phyloP scores from a whole-genome alignment of 352 stramenopile species.

The Phytophthora fragariaefolia region DNA sequence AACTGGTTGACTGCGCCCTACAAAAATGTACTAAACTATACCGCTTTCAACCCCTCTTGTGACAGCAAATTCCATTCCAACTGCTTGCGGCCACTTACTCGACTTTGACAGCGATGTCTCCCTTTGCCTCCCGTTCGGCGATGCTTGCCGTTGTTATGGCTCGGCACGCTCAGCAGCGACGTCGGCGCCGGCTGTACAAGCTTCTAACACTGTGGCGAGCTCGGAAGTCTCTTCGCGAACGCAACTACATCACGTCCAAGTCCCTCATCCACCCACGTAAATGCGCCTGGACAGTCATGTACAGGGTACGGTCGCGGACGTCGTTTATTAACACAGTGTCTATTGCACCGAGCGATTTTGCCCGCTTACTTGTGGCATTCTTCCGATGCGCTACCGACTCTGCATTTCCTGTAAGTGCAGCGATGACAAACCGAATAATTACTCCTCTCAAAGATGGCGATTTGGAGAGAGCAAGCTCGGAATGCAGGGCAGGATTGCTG shows the following conservation, averaged over 20 bases:
- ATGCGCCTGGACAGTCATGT: background rate
- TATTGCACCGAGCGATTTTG: background rate
- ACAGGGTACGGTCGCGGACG: background rate
- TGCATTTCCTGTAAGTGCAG: background rate
- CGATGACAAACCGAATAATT: background rate
- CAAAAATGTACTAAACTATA: no score
- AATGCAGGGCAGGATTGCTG: slow-evolving; percentile 1
- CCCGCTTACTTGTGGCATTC: background rate
- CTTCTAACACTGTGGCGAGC: background rate
- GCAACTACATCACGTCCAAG: background rate
- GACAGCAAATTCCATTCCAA: no score
- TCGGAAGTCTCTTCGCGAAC: background rate
- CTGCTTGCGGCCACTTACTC: no score
- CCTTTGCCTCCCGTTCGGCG: no score
- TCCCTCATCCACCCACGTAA: background rate
- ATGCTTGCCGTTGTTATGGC: no score
- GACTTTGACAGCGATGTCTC: no score
- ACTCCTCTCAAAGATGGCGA: slow-evolving; percentile 9
- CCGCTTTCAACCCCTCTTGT: no score
- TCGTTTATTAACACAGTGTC: background rate
- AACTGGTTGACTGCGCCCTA: no score
- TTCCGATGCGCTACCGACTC: background rate
- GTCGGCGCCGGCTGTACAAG: background rate
- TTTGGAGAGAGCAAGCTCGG: slow-evolving; percentile 9
- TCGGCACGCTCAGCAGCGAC: no score